A percentile compares a stretch with the other conserved stretches of the same genome.
Conservation (phyloP, 2,329 filamentous ascomycete genomes). For the Didymella arachidicola region DNA sequence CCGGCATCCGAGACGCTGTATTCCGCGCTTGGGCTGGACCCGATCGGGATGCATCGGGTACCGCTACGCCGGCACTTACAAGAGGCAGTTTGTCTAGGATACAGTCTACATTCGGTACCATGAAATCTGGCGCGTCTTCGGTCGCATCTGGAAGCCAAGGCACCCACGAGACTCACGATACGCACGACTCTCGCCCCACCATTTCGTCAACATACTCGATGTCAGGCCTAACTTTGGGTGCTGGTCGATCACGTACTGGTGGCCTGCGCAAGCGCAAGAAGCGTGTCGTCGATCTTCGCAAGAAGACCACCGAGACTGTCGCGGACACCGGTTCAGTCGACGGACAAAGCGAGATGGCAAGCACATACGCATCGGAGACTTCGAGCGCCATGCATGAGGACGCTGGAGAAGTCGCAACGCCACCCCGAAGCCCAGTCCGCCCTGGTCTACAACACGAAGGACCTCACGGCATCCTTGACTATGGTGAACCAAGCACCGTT, state of each 20-base stretch:
- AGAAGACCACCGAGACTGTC: slow-evolving; percentile 61
- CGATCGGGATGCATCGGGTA: slow-evolving; percentile 69
- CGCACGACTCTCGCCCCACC: slow-evolving; percentile 70
- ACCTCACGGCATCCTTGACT: slow-evolving; percentile 36
- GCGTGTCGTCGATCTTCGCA: slow-evolving; percentile 81
- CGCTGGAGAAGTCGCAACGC: slow-evolving; percentile 43
- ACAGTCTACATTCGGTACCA: slow-evolving; percentile 53
- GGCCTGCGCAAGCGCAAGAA: slow-evolving; percentile 81
- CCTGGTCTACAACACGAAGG: slow-evolving; percentile 35
- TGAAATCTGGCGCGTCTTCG: slow-evolving; percentile 57
- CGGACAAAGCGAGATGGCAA: slow-evolving; percentile 59
- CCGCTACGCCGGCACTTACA: slow-evolving; percentile 52
- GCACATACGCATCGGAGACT: slow-evolving; percentile 67
- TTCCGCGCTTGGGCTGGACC: slow-evolving; percentile 91
- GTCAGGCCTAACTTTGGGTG: slow-evolving; percentile 68
- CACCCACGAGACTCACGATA: slow-evolving; percentile 37
- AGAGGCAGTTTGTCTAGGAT: slow-evolving; percentile 56
- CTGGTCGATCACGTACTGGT: slow-evolving; percentile 66
- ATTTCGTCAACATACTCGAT: slow-evolving; percentile 66
- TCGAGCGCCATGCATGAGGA: slow-evolving; percentile 49
- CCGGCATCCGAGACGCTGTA: slow-evolving; percentile 86
- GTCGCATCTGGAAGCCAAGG: slow-evolving; percentile 57
- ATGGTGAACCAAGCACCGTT: slow-evolving; percentile 36
- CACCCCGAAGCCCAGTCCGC: slow-evolving; percentile 41
- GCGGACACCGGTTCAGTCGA: slow-evolving; percentile 61